Evolutionary conservation across 768 basidiomycete genomes (phyloP), one percentile per base, ranked within the genome.

Genomic region (Hydnomerulius pinastri): DNA sequence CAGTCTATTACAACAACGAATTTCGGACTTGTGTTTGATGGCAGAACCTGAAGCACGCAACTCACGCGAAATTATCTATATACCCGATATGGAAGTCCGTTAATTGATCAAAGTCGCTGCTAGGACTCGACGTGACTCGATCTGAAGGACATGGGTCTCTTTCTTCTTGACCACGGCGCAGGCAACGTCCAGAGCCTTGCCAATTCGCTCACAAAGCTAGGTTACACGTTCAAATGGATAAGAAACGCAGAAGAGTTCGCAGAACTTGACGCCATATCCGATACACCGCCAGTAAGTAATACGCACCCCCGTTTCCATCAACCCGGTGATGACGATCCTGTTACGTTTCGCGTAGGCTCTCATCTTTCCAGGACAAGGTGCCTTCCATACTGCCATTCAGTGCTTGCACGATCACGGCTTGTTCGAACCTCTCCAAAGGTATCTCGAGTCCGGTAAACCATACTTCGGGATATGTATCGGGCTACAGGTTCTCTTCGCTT

Each of bases 381-480:
- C 92, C 2, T 98, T 98, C 65, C 86, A 87, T 43, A 85, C 87
- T 17, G 96, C 96, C 10, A 86, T 97, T 58, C 77, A 79, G 42
- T 85, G 89, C 49, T 83, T 99, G 43, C 70, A 73, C 13, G 68
- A 77, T 15, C 84, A 83, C 53, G 91, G 89, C 18, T 80, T 95
- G 51, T 77, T 89, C 29, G 81, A 89, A 55, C 93, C 92, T 21
- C 77, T 99, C 49, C 80, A 79, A 54, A 71, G 78, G 43, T 99
- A 98, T 69, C 85, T 99, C 60, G 70, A 72, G 13, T 91, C 91
- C 10, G 96, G 97, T 21, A 82, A 79, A 60, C 97, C 96, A 2
- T 99, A 97, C 72, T 92, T 97, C 71, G 92, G 92, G 32, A 98
- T 99, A 74, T 99, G 97, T 73, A 91, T 99, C 63, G 97, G 97